Evolutionary conservation across 2,329 filamentous ascomycete genomes (phyloP).

Genomic region (Trichoderma polysporum): DNA sequence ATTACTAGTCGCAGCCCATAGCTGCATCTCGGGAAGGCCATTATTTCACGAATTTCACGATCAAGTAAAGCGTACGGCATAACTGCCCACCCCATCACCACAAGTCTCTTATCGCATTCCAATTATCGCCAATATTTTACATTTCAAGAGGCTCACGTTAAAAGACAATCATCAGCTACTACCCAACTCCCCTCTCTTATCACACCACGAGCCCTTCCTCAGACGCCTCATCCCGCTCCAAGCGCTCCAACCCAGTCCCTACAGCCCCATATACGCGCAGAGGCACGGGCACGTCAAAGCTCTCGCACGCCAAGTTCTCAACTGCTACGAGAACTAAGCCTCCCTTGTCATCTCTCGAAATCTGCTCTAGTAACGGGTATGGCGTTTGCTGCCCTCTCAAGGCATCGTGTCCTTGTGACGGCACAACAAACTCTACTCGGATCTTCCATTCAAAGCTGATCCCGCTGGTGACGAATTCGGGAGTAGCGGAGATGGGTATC

Average conservation of each 20-base stretch:
- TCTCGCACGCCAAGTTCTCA: slow-evolving; percentile 79
- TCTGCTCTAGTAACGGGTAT: slow-evolving; percentile 69
- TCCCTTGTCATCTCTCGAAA: slow-evolving; percentile 76
- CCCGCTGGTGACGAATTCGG: slow-evolving; percentile 88
- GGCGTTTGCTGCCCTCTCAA: slow-evolving; percentile 25
- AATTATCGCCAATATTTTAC: not conserved
- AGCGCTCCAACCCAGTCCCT: slow-evolving; percentile 54
- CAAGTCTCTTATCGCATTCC: not conserved
- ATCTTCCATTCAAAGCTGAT: slow-evolving; percentile 87
- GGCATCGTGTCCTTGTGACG: slow-evolving; percentile 45
- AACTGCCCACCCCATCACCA: not conserved
- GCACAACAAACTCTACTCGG: slow-evolving; percentile 88
- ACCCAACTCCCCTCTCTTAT: slow-evolving; percentile 19
- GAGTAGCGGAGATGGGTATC: slow-evolving; percentile 80
- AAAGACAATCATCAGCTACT: not conserved
- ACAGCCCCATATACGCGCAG: slow-evolving; percentile 74
- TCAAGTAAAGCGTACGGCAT: not conserved
- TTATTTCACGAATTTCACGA: no score
- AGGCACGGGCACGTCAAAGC: slow-evolving; percentile 85
- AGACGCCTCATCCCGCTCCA: slow-evolving; percentile 55
- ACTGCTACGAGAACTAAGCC: slow-evolving; percentile 71
- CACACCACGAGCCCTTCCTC: slow-evolving; percentile 47
- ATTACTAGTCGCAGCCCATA: not conserved
- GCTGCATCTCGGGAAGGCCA: no score
- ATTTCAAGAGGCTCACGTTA: not conserved